phyloP scores from a whole-genome alignment of 75 land plant species.

The Cupressus sempervirens region DNA sequence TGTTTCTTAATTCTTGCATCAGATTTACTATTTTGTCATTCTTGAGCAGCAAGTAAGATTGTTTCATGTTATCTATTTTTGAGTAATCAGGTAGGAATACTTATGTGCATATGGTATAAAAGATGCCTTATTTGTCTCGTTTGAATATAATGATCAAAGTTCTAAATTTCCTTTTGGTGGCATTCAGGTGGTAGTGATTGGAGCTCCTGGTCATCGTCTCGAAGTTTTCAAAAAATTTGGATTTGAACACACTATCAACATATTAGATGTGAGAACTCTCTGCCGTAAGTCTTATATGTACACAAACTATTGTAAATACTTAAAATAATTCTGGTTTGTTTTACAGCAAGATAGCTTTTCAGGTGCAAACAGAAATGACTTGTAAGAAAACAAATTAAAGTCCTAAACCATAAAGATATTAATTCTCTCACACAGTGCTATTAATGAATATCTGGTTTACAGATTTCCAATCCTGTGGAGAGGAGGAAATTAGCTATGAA shows the following conservation, averaged over 20 bases:
- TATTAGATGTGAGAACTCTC: conserved; percentile 26
- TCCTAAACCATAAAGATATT: background rate
- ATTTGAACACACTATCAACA: conserved; percentile 36
- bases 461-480: conserved; percentile 16
- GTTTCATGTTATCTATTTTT: background rate
- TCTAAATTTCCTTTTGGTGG: background rate
- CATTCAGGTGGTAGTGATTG: conserved; percentile 41
- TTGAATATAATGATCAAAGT: background rate
- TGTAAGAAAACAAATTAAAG: background rate
- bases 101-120: conserved; percentile 1
- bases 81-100: no score
- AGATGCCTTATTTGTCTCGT: background rate
- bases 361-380: conserved; percentile 3
- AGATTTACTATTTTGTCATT: background rate
- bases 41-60: background rate
- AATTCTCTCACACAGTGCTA: background rate
- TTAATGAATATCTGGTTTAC: conserved; percentile 7
- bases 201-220: conserved; percentile 45
- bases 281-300: background rate
- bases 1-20: background rate
- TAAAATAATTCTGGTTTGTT: background rate
- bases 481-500: conserved; percentile 20
- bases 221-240: conserved; percentile 35
- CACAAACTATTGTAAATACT: background rate
- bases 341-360: background rate